Evolutionary conservation across 352 stramenopile genomes (phyloP), one percentile per base, ranked within the genome.

Genomic region (Globisporangium yorkense): DNA sequence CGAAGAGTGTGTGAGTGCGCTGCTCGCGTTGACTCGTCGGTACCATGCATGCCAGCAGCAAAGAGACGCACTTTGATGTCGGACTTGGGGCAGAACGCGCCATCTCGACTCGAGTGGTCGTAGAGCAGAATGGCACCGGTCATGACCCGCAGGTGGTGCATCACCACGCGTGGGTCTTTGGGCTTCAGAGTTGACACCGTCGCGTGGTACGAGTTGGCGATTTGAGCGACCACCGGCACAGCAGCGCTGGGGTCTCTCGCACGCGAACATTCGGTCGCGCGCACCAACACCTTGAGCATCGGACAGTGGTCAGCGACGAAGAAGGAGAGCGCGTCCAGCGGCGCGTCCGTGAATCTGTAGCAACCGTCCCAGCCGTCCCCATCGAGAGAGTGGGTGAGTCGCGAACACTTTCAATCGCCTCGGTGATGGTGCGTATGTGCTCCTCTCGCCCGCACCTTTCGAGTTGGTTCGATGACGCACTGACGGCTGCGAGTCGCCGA

Each of bases 221-320:
- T 56, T 33, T 75, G 29, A 45, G 72, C 75, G 24, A 72, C 66
- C 3, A 80, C 57, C 16, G 65, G 51, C 27, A 78, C 68, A 18
- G 65, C 63, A 6, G 24, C 24, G 24, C 63, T 62, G 15, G 66
- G 64, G 9, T 82, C 68, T 46, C 79, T 72, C 35, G 54, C 66
- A 46, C 70, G 71, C 13, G 68, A 59, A 37, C 61, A 58, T 43
- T 81, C 71, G 16, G 80, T 67, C 20, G 72, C 74, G 51, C 68
- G 66, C 48, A 75, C 60, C 27, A 87, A 51, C 29, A 72, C 65
- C 65, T 82, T 83, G 40, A 84, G 65, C 77, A 85, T 85, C 35
- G 77, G 77, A 31, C 61, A 77, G 49, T 84, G 71, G 27, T 87
- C 68, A 13, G 74, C 75, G 46, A 87, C 72, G 39, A 87, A 87